Evolutionary conservation across 495 filamentous ascomycete species (phyloP).

Genomic region (Usnea hakonensis): DNA sequence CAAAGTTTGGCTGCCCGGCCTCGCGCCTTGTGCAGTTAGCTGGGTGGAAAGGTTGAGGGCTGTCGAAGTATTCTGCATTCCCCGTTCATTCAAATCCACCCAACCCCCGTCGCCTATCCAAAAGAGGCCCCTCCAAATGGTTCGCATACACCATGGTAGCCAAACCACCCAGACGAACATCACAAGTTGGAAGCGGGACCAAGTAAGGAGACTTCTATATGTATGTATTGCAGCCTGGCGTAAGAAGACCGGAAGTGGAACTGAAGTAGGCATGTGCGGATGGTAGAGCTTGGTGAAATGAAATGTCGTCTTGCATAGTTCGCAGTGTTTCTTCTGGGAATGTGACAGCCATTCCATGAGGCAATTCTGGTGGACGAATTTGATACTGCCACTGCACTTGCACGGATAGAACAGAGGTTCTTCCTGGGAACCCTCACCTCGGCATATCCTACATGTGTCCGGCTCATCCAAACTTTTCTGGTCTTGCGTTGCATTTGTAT

Average conservation of each 20-base stretch:
- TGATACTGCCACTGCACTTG: conserved; percentile 98
- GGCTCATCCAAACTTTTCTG: conserved; percentile 40
- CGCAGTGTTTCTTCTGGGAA: conserved; percentile 98
- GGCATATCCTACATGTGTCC: conserved; percentile 91
- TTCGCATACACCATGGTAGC: conserved; percentile 84
- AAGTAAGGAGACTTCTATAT: conserved; percentile 60
- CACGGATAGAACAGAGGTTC: conserved; percentile 95
- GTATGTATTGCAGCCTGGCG: conserved; percentile 65
- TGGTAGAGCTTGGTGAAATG: conserved; percentile 96
- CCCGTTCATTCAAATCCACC: conserved; percentile 38
- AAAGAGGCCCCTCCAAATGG: conserved; percentile 85
- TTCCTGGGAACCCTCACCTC: conserved; percentile 73
- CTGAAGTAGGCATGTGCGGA: conserved; percentile 75
- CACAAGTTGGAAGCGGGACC: conserved; percentile 70
- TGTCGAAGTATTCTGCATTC: conserved; percentile 8
- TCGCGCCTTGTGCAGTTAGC: conserved; percentile 30
- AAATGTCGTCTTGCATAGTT: conserved; percentile 97
- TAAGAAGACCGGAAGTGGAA: conserved; percentile 74
- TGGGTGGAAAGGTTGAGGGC: conserved; percentile 17
- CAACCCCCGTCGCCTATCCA: conserved; percentile 93
- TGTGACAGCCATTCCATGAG: conserved; percentile 97
- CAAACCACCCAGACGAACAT: conserved; percentile 79
- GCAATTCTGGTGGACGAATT: conserved; percentile 94
- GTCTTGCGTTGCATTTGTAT: conserved; percentile 30
- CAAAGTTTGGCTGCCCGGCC: conserved; percentile 29